These are phyloP conservation scores for Trypanosoma grayi DNA, from an alignment of 208 protist genomes.

Conservation along the genomic window DNA sequence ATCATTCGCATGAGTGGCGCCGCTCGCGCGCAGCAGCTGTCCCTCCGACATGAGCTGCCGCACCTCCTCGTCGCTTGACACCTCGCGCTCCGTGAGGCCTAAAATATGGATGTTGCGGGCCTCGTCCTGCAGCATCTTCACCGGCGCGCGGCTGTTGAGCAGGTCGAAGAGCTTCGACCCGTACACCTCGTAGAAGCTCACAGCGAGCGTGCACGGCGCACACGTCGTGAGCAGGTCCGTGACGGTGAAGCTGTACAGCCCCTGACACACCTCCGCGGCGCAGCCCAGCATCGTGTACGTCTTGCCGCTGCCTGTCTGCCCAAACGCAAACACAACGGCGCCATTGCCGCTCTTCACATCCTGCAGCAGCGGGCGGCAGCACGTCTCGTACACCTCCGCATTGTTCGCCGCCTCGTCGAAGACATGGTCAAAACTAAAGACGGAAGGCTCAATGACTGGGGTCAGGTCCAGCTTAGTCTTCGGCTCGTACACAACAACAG, in stretches of 20 bases:
- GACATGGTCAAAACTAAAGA: conserved; percentile 79
- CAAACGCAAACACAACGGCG: conserved; percentile 93
- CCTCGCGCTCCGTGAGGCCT: conserved; percentile 82
- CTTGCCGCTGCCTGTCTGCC: conserved; percentile 95
- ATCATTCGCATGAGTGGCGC: conserved; percentile 87
- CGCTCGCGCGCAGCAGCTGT: conserved; percentile 62
- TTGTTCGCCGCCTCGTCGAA: conserved; percentile 68
- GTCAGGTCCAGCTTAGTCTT: conserved; percentile 92
- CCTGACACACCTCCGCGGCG: conserved; percentile 34
- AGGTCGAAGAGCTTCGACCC: conserved; percentile 93
- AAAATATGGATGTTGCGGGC: conserved; percentile 89
- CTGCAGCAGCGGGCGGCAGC: conserved; percentile 64
- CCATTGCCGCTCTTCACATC: conserved; percentile 56
- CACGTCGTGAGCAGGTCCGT: conserved; percentile 86
- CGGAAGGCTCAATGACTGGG: conserved; percentile 87
- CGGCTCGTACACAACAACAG: conserved; percentile 74
- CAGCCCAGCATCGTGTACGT: conserved; percentile 88
- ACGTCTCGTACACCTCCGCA: conserved; percentile 60
- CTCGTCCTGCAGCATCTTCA: conserved; percentile 92
- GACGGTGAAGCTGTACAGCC: conserved; percentile 92
- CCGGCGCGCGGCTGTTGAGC: conserved; percentile 79
- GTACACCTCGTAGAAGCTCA: conserved; percentile 96
- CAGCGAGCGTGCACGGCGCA: conserved; percentile 32
- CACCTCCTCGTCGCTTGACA: conserved; percentile 67
- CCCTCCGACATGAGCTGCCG: conserved; percentile 81